Conservation (phyloP, 371 early-diverging fungal species). For the Mucor irregularis region DNA sequence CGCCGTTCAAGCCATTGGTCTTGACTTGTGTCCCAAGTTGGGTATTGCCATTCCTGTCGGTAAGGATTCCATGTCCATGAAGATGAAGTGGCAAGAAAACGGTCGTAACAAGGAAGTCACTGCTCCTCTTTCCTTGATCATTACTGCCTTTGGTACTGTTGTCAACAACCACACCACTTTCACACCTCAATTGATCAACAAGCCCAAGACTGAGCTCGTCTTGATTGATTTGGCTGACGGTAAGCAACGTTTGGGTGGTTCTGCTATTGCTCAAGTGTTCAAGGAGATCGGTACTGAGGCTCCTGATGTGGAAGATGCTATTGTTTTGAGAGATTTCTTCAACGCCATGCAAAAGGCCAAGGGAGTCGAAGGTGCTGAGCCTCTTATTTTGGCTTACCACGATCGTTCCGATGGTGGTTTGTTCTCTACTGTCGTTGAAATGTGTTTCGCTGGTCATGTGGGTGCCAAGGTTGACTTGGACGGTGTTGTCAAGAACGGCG, state of each 20-base stretch:
- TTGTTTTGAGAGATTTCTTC: constrained; percentile 77
- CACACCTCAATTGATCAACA: constrained; percentile 82
- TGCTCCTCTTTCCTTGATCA: constrained; percentile 86
- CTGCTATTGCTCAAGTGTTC: constrained; percentile 91
- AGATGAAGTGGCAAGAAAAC: constrained; percentile 81
- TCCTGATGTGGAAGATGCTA: constrained; percentile 87
- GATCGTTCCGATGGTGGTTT: constrained; percentile 97
- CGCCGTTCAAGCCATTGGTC: constrained; percentile 91
- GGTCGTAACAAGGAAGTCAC: constrained; percentile 68
- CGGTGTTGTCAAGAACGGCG: constrained; percentile 43
- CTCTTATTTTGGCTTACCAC: constrained; percentile 88
- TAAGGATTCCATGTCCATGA: constrained; percentile 99
- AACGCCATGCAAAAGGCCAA: constrained; percentile 66
- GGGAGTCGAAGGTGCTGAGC: constrained; percentile 27
- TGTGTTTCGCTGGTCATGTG: constrained; percentile 93
- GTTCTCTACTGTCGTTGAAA: constrained; percentile 86
- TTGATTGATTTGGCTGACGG: constrained; percentile 86
- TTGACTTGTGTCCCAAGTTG: constrained; percentile 89
- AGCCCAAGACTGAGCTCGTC: constrained; percentile 61
- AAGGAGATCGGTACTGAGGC: constrained; percentile 78
- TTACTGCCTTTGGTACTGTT: constrained; percentile 92
- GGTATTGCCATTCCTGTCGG: constrained; percentile 96
- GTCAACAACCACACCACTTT: constrained; percentile 79
- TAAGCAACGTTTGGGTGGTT: constrained; percentile 88
- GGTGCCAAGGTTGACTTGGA: constrained; percentile 73